Evolutionary conservation across 163 green algal genomes (phyloP).

Genomic region (Scenedesmus sp.): DNA sequence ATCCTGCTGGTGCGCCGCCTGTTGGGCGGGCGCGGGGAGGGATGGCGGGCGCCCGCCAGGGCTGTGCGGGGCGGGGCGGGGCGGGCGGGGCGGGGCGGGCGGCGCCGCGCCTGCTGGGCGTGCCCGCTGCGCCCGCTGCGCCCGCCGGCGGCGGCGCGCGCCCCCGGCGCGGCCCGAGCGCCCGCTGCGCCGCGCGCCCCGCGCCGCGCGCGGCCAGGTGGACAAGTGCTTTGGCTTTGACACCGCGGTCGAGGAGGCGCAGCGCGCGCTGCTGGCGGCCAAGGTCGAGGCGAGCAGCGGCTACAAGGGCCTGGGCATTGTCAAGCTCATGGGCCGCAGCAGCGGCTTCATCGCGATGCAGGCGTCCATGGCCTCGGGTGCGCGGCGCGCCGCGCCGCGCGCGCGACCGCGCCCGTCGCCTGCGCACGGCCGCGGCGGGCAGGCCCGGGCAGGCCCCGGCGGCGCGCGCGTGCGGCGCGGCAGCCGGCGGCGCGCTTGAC

Average conservation of each 20-base stretch:
- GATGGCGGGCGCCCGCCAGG: background rate
- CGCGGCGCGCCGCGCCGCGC: background rate
- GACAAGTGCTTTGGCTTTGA: slow-evolving; percentile 93
- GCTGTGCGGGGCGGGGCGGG: no score
- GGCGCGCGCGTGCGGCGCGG: no score
- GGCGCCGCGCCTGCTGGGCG: no score
- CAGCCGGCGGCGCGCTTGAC: no score
- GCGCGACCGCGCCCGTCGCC: no score
- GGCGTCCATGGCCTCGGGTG: slow-evolving; percentile 89
- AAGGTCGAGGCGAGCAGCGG: slow-evolving; percentile 70
- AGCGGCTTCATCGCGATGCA: slow-evolving; percentile 77
- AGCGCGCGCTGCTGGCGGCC: slow-evolving; percentile 70
- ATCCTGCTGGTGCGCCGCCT: slow-evolving; percentile 84
- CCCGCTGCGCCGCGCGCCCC: no score
- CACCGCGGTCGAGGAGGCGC: slow-evolving; percentile 88
- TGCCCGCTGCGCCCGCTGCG: no score
- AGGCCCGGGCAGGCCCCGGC: no score
- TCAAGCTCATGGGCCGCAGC: slow-evolving; percentile 95
- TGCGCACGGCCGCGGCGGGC: no score
- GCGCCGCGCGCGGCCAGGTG: slow-evolving; percentile 60
- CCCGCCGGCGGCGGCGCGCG: no score
- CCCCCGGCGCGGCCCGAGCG: no score
- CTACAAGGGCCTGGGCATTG: slow-evolving; percentile 83
- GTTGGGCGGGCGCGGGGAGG: background rate
- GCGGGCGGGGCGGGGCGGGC: no score